These are phyloP conservation scores for Mrakia frigida DNA, from an alignment of 768 basidiomycete species.

Conservation along the genomic window DNA sequence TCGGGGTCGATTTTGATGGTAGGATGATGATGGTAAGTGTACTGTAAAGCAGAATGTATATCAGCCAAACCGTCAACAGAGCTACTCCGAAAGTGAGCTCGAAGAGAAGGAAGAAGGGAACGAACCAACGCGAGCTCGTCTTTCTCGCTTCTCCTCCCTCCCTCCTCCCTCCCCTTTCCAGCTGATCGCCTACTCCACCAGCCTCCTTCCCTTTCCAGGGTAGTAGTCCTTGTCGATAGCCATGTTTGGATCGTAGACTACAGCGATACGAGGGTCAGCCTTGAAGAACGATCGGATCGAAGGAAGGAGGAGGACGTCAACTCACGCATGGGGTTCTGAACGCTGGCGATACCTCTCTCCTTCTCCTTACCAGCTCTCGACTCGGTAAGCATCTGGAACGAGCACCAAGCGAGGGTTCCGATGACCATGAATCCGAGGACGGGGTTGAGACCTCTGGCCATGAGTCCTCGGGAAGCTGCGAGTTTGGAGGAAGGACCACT, in stretches of 20 bases:
- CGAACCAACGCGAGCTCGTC: too few relatives aligned
- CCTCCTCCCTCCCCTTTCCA: neutral
- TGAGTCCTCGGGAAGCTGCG: neutral
- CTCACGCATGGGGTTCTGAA: conserved; percentile 9
- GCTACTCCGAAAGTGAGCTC: too few relatives aligned
- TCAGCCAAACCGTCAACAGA: too few relatives aligned
- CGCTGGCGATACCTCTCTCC: neutral
- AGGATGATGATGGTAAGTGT: too few relatives aligned
- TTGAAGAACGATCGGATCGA: neutral
- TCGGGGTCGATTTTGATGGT: too few relatives aligned
- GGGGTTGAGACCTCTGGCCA: neutral
- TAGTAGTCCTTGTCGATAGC: conserved; percentile 2
- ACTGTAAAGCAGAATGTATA: too few relatives aligned
- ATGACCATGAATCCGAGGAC: conserved; percentile 8
- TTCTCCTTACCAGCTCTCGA: neutral
- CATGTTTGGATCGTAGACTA: conserved; percentile 1
- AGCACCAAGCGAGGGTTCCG: conserved; percentile 5
- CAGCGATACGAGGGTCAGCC: neutral
- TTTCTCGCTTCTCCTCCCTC: neutral
- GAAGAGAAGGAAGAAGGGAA: too few relatives aligned
- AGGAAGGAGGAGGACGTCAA: neutral
- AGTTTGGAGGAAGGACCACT: neutral
- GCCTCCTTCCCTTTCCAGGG: neutral
- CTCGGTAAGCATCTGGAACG: conserved; percentile 11
- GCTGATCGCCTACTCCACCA: conserved; percentile 8